phyloP scores from a whole-genome alignment of 768 basidiomycete species.

The Termitomyces sp. region DNA sequence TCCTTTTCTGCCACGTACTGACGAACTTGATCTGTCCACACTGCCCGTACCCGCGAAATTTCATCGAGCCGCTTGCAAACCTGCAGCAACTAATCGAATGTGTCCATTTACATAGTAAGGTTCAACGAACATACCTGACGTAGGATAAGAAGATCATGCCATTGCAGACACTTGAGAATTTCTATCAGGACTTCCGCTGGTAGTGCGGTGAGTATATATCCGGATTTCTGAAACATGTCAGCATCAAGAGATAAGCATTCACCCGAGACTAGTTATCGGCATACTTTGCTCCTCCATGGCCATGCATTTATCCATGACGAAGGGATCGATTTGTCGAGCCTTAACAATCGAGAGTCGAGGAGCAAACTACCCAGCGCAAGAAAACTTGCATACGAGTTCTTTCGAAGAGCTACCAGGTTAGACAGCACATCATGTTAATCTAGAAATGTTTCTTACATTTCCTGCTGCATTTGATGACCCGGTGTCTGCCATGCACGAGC shows the following conservation, averaged over 20 bases:
- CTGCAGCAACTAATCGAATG: neutral
- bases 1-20: neutral
- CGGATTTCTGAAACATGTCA: neutral
- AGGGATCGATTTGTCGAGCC: neutral
- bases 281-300: neutral
- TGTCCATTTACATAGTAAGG: neutral
- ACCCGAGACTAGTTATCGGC: neutral
- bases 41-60: neutral
- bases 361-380: neutral
- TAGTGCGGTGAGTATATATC: neutral
- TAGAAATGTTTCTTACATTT: too few species aligned
- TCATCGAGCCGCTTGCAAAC: slow-evolving; percentile 1
- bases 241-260: neutral
- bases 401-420: too few species aligned
- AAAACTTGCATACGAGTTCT: neutral
- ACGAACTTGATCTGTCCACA: neutral
- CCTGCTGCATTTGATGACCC: too few species aligned
- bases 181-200: neutral
- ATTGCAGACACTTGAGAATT: neutral
- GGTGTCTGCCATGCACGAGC: too few species aligned
- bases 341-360: neutral
- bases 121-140: neutral
- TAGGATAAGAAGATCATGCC: neutral
- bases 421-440: too few species aligned
- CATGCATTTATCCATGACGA: neutral